Evolutionary conservation across 305 asterid species (phyloP).

Genomic region (Solanum hybrid): DNA sequence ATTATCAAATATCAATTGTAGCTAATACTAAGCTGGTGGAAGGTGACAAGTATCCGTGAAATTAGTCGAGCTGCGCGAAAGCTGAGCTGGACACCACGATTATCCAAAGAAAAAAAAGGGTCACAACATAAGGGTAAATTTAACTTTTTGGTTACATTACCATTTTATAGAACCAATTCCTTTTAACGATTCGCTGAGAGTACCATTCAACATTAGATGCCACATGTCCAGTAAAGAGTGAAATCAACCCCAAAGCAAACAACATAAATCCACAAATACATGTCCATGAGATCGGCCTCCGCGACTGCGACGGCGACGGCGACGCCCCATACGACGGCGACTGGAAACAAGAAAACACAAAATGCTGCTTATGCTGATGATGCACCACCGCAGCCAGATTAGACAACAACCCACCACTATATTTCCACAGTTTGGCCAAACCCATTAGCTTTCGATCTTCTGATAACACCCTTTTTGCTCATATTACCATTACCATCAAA

Average conservation of each 20-base stretch:
- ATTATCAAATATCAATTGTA: neutral
- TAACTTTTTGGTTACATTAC: conserved; percentile 12
- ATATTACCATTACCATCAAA: conserved; percentile 6
- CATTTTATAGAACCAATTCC: conserved; percentile 46
- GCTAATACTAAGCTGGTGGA: neutral
- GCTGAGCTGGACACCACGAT: neutral
- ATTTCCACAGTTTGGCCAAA: conserved; percentile 58
- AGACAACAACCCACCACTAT: conserved; percentile 1
- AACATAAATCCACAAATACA: conserved; percentile 72
- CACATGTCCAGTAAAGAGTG: conserved; percentile 92
- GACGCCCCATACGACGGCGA: conserved; percentile 14
- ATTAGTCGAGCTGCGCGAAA: neutral
- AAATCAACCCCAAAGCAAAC: conserved; percentile 74
- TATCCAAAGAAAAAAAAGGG: neutral
- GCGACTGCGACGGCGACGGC: conserved; percentile 27
- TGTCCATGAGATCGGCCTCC: conserved; percentile 73
- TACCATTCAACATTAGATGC: conserved; percentile 96
- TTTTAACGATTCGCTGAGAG: conserved; percentile 63
- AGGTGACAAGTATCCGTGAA: neutral
- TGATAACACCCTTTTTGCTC: conserved; percentile 34
- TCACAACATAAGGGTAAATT: neutral
- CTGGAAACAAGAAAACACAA: conserved; percentile 29
- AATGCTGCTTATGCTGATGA: conserved; percentile 18
- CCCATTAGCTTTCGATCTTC: conserved; percentile 36
- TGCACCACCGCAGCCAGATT: neutral